Evolutionary conservation across 2,329 filamentous ascomycete species (phyloP), one percentile per base, ranked within the genome.

Genomic region (Xylariaceae sp.): DNA sequence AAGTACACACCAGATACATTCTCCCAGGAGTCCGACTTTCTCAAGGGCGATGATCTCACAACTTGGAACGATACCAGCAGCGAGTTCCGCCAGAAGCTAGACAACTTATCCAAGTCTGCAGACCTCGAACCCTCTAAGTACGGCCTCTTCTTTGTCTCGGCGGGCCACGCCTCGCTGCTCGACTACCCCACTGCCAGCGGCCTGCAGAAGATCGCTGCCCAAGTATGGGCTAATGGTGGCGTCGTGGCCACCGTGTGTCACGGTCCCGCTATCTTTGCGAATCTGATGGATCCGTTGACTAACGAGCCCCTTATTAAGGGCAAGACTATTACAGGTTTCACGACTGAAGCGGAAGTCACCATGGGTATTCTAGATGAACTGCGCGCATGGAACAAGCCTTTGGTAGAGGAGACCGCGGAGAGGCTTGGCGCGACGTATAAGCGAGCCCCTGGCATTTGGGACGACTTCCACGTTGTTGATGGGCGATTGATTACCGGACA

Each of bases 41-140:
- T 75, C 16, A 62, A 61, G 23, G 69, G 65, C 41, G 59, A 64
- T 2, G 70, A 73, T 50, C 55, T 63, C 3, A 49, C 55, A 17
- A 61, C 57, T 42, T 74, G 67, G 68, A 64, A 71, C 6, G 61
- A 75, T 42, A 36, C 42, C 17, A 56, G 55, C 48, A 68, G 69
- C 51, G 68, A 68, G 6, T 75, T 76, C 57, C 62, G 69, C 43
- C 58, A 62, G 40, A 73, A 74, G 55, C 59, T 74, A 8, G 71
- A 74, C 53, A 62, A 64, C 27, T 61, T 73, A 54, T 50, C 61
- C 40, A 68, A 66, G 46, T 64, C 71, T 2, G 45, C 55, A 2
- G 63, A 65, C 17, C 32, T 72, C 14, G 64, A 70, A 33, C 53
- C 36, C 6, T 48, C 42, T 22, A 27, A 47, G n/a, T 62, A 66